Evolutionary conservation across 116 monocot genomes (phyloP).

Genomic region (Zostera marina): DNA sequence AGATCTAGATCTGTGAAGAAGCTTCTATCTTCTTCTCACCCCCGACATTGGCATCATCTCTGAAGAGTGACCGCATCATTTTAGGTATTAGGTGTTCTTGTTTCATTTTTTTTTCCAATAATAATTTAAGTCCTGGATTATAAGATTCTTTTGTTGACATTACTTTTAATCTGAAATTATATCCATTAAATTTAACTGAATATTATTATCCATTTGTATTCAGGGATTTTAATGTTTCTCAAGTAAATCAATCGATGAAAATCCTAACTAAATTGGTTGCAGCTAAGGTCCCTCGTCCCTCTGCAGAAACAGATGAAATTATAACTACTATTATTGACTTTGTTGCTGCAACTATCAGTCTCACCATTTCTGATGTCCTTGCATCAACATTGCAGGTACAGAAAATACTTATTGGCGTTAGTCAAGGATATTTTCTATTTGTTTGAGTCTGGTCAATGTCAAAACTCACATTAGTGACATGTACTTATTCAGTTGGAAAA

Average conservation of each 20-base stretch:
- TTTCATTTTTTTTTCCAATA: too few relatives aligned
- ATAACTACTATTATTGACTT: constrained; percentile 53
- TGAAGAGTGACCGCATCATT: too few relatives aligned
- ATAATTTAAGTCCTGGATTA: too few relatives aligned
- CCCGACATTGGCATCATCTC: too few relatives aligned
- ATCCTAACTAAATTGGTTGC: constrained; percentile 59
- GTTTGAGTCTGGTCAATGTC: not conserved
- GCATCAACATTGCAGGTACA: constrained; percentile 49
- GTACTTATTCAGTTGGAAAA: not conserved
- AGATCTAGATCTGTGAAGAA: too few relatives aligned
- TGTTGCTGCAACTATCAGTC: constrained; percentile 27
- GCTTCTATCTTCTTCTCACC: too few relatives aligned
- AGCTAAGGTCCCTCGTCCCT: constrained; percentile 40
- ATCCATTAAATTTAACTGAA: not conserved
- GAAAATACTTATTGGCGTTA: not conserved
- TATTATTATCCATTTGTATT: constrained; percentile 6
- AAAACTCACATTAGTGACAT: not conserved
- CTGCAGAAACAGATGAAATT: constrained; percentile 39
- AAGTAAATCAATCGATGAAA: constrained; percentile 52
- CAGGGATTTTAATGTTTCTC: constrained; percentile 57
- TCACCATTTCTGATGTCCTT: constrained; percentile 46
- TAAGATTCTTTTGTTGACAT: too few relatives aligned
- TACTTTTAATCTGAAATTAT: not conserved
- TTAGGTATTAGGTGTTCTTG: too few relatives aligned
- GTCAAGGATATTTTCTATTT: not conserved